Conservation (phyloP, 1,139 yeast species). For the Zygosaccharomyces sapae region DNA sequence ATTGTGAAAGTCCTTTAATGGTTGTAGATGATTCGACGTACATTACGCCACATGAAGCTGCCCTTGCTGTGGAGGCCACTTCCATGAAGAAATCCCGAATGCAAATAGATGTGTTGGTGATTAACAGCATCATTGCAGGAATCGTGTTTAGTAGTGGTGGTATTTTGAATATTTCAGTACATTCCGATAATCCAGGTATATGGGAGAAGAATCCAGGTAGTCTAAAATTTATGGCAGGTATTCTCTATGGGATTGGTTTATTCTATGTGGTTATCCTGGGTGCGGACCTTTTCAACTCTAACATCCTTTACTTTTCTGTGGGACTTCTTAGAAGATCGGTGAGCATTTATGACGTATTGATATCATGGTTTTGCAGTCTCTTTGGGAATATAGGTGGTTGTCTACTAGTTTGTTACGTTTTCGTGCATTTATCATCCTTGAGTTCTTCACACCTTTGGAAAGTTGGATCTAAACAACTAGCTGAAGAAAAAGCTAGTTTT, state of each 20-base stretch:
- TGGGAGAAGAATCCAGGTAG: conserved; percentile 48
- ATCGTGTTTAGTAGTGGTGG: conserved; percentile 68
- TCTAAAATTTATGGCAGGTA: conserved; percentile 50
- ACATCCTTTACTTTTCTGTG: conserved; percentile 62
- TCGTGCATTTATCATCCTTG: conserved; percentile 53
- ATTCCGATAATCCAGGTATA: conserved; percentile 48
- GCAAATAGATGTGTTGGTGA: conserved; percentile 49
- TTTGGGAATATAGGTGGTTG: conserved; percentile 60
- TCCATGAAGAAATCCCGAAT: conserved; percentile 76
- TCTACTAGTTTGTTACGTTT: conserved; percentile 59
- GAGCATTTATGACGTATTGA: conserved; percentile 52
- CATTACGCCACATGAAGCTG: conserved; percentile 73
- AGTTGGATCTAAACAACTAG: conserved; percentile 46
- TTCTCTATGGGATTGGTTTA: conserved; percentile 61
- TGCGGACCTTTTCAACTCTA: conserved; percentile 68
- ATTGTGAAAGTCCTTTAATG: conserved; percentile 3
- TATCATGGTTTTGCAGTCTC: conserved; percentile 71
- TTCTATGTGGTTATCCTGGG: conserved; percentile 73
- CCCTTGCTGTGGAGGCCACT: conserved; percentile 76
- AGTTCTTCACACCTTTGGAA: conserved; percentile 42
- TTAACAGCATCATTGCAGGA: conserved; percentile 70
- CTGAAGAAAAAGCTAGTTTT: conserved; percentile 45
- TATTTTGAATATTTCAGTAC: conserved; percentile 57
- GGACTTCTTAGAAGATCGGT: conserved; percentile 68
- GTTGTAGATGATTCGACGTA: conserved; percentile 50